Evolutionary conservation across 2,329 filamentous ascomycete genomes (phyloP).

Genomic region (Beauveria medogensis): DNA sequence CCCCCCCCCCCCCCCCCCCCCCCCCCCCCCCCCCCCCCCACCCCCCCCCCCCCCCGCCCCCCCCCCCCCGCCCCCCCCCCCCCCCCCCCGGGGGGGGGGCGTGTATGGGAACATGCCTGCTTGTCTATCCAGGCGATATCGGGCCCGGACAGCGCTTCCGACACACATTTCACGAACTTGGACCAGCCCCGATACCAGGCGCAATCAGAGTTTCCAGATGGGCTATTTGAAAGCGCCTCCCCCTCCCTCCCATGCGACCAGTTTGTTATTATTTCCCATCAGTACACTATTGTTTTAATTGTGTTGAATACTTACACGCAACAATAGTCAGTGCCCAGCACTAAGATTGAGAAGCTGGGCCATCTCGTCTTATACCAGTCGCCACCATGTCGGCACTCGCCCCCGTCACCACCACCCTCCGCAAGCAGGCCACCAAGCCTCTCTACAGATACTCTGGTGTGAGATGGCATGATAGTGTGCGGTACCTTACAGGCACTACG

Average conservation of each 20-base stretch:
- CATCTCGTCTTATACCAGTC: slow-evolving; percentile 2
- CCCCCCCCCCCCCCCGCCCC: too few species aligned
- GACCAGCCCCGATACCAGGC: not conserved
- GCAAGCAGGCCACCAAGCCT: slow-evolving; percentile 4
- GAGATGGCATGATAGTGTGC: slow-evolving; percentile 8
- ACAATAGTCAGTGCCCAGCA: not conserved
- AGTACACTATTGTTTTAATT: not conserved
- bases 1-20: too few species aligned
- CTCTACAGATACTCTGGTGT: slow-evolving; percentile 9
- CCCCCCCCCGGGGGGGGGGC: not conserved
- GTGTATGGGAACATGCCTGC: not conserved
- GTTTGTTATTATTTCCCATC: not conserved
- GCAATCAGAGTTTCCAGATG: slow-evolving; percentile 5
- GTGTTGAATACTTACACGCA: not conserved
- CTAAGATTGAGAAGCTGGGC: not conserved
- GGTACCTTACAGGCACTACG: slow-evolving; percentile 8
- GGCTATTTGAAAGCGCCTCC: slow-evolving; percentile 9
- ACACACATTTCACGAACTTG: slow-evolving; percentile 1
- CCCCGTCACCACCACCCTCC: slow-evolving; percentile 1
- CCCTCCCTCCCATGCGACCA: not conserved
- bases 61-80: too few species aligned
- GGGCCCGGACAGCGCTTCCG: slow-evolving; percentile 9
- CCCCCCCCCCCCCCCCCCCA: too few species aligned
- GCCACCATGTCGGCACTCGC: slow-evolving; percentile 8
- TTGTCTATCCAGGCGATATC: slow-evolving; percentile 3